phyloP scores from a whole-genome alignment of 2,329 filamentous ascomycete species.

The Pleomassaria siparia region DNA sequence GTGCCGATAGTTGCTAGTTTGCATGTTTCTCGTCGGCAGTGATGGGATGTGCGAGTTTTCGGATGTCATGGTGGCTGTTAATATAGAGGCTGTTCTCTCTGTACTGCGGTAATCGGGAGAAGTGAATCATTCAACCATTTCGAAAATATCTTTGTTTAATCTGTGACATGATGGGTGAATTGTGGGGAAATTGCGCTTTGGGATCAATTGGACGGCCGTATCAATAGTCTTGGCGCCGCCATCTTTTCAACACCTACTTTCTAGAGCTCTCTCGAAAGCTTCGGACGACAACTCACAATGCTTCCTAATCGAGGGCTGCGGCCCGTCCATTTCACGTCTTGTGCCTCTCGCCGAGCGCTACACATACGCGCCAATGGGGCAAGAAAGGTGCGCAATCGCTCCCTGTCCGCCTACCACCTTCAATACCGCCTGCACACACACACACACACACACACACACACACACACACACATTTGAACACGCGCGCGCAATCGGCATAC shows the following conservation, averaged over 20 bases:
- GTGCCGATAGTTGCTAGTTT: conserved; percentile 1
- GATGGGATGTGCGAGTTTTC: not conserved
- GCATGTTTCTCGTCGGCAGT: not conserved
- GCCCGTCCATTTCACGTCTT: conserved; percentile 32
- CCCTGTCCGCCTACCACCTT: not conserved
- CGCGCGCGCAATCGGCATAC: not conserved
- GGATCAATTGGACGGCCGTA: conserved; percentile 11
- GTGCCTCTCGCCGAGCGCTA: conserved; percentile 25
- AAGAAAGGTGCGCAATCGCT: conserved; percentile 34
- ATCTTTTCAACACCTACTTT: conserved; percentile 19
- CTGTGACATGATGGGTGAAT: not conserved
- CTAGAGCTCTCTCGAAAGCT: conserved; percentile 13
- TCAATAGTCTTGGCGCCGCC: conserved; percentile 27
- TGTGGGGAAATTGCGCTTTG: conserved; percentile 9
- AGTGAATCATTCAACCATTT: not conserved
- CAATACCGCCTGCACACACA: not conserved
- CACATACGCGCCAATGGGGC: conserved; percentile 23
- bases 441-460: too few species aligned
- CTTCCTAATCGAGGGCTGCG: conserved; percentile 52
- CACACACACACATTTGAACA: not conserved
- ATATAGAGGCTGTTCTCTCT: not conserved
- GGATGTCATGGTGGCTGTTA: not conserved
- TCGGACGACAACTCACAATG: conserved; percentile 44
- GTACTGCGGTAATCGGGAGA: not conserved
- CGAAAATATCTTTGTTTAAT: not conserved